Evolutionary conservation across 225 moss, liverwort and hornwort species (phyloP).

Genomic region (Anthoceros angustus): DNA sequence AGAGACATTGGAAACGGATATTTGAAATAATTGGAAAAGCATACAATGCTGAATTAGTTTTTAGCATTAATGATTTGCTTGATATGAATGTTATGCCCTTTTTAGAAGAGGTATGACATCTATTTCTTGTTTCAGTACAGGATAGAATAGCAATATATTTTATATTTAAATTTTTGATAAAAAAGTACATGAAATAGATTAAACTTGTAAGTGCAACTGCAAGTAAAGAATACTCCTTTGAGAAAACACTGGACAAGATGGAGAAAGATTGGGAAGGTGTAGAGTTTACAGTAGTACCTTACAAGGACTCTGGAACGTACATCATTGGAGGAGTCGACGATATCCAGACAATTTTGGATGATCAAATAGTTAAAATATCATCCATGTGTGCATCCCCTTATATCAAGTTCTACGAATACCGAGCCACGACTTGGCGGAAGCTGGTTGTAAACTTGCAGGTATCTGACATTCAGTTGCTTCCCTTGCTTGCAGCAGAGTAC

Average conservation of each 20-base stretch:
- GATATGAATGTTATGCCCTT: slow-evolving; percentile 29
- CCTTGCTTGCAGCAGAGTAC: no score
- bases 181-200: slow-evolving; percentile 24
- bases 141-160: no score
- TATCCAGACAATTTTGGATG: slow-evolving; percentile 76
- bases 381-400: slow-evolving; percentile 90
- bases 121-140: neutral
- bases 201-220: slow-evolving; percentile 54
- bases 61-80: slow-evolving; percentile 52
- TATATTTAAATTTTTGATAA: neutral
- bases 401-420: slow-evolving; percentile 61
- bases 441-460: slow-evolving; percentile 50
- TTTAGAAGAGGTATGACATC: slow-evolving; percentile 43
- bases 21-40: slow-evolving; percentile 38
- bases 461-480: neutral
- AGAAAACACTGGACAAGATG: slow-evolving; percentile 79
- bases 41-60: slow-evolving; percentile 24
- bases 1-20: slow-evolving; percentile 60
- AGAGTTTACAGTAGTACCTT: slow-evolving; percentile 50
- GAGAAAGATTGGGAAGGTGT: slow-evolving; percentile 71
- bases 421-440: slow-evolving; percentile 59
- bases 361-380: slow-evolving; percentile 65
- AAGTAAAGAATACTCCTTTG: slow-evolving; percentile 80
- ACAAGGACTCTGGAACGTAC: slow-evolving; percentile 77
- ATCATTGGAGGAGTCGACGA: slow-evolving; percentile 78